These are phyloP conservation scores for Ceriops zippeliana DNA, from an alignment of 345 rosid species.

Conservation along the genomic window DNA sequence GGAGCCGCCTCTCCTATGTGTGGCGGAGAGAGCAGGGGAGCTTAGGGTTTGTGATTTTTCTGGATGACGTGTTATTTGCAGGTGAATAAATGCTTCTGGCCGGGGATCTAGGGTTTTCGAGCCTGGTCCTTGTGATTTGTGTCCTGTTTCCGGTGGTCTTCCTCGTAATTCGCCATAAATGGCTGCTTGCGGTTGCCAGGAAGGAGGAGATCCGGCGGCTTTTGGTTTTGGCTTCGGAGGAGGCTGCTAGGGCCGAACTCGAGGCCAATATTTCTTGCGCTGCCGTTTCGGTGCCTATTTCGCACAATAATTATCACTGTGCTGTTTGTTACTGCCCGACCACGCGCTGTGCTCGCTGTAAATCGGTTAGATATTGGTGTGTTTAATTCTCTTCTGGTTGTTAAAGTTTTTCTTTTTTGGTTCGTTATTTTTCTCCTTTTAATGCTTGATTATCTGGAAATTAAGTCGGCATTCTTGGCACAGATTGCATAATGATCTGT, in stretches of 20 bases:
- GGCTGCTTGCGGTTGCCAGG: constrained; percentile 61
- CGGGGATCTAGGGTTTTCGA: constrained; percentile 85
- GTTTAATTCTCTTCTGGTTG: constrained; percentile 16
- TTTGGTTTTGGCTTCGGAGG: constrained; percentile 72
- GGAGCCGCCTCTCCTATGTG: constrained; percentile 42
- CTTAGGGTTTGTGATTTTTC: constrained; percentile 28
- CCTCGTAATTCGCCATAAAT: constrained; percentile 53
- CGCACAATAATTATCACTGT: constrained; percentile 45
- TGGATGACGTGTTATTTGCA: constrained; percentile 37
- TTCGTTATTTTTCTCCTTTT: background rate
- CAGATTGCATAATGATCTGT: background rate
- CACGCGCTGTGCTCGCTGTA: constrained; percentile 82
- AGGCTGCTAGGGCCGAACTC: constrained; percentile 76
- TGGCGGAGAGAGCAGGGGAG: constrained; percentile 39
- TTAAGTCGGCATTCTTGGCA: background rate
- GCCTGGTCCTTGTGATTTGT: constrained; percentile 58
- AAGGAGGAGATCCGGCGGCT: constrained; percentile 74
- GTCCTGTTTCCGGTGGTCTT: constrained; percentile 44
- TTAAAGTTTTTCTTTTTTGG: background rate
- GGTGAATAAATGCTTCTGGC: constrained; percentile 73
- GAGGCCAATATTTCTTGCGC: constrained; percentile 58
- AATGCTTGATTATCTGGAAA: background rate
- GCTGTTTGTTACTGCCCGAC: constrained; percentile 74
- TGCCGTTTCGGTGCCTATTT: constrained; percentile 17
- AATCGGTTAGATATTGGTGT: constrained; percentile 91